Conservation (phyloP, 495 filamentous ascomycete genomes). For the Symbiotaphrina buchneri region DNA sequence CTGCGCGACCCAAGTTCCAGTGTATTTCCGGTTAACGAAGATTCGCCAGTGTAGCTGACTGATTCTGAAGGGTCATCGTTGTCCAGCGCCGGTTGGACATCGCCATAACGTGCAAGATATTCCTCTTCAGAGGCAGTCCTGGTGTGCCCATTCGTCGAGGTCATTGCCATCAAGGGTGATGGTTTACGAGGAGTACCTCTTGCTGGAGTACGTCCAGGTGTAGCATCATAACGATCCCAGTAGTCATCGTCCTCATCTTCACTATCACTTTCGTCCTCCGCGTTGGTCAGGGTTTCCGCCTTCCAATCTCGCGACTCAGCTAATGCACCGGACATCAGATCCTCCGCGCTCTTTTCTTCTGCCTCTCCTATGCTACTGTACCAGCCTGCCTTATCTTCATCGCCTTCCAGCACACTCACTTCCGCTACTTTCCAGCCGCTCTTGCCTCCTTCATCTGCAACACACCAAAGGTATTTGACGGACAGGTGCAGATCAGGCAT, state of each 20-base stretch:
- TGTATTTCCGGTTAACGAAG: neutral
- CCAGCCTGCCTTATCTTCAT: neutral
- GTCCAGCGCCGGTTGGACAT: slow-evolving; percentile 83
- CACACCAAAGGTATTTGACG: slow-evolving; percentile 43
- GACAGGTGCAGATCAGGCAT: slow-evolving; percentile 17
- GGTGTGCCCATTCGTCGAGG: slow-evolving; percentile 12
- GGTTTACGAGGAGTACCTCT: neutral
- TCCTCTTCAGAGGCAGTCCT: slow-evolving; percentile 35
- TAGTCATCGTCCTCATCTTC: slow-evolving; percentile 71
- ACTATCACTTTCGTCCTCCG: too few relatives aligned
- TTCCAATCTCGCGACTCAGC: slow-evolving; percentile 8
- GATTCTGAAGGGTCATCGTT: slow-evolving; percentile 42
- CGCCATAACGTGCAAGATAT: slow-evolving; percentile 73
- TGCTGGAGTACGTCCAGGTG: slow-evolving; percentile 48
- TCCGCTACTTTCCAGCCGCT: slow-evolving; percentile 74
- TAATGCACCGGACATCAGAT: slow-evolving; percentile 18
- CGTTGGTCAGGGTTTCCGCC: slow-evolving; percentile 7
- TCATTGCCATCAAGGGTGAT: neutral
- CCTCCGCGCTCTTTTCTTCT: slow-evolving; percentile 16
- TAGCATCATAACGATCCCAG: slow-evolving; percentile 85
- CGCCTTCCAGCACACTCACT: slow-evolving; percentile 27
- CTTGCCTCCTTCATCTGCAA: slow-evolving; percentile 40
- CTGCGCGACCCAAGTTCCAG: neutral
- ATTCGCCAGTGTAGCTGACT: neutral
- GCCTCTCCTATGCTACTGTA: slow-evolving; percentile 25